Conservation (phyloP, 768 basidiomycete species). For the Lentinula guzmanii region DNA sequence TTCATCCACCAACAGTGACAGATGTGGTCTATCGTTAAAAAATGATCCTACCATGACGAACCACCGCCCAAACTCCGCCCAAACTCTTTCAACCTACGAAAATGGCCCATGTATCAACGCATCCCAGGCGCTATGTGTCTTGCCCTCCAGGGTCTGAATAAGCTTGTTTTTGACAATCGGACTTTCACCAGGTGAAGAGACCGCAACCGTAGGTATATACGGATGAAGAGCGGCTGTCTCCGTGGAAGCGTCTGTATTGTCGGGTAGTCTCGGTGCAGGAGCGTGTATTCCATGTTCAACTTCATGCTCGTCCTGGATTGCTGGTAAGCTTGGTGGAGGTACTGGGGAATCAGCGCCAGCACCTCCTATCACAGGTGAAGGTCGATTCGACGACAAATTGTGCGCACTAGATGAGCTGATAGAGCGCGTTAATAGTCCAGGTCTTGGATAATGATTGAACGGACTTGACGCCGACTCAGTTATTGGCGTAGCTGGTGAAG, state of each 20-base stretch:
- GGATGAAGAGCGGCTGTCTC: not conserved
- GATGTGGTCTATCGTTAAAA: no score
- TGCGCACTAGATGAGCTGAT: not conserved
- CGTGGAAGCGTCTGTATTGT: not conserved
- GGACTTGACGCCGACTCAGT: not conserved
- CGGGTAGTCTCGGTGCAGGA: not conserved
- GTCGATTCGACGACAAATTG: not conserved
- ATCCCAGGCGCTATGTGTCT: slow-evolving; percentile 3
- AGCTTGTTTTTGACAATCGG: not conserved
- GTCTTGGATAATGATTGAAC: not conserved
- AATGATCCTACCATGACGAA: no score
- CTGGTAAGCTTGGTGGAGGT: not conserved
- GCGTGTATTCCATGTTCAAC: not conserved
- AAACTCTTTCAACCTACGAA: not conserved
- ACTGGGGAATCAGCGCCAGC: not conserved
- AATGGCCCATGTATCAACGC: slow-evolving; percentile 4
- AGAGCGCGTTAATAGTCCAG: not conserved
- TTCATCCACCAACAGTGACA: no score
- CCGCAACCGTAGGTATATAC: not conserved
- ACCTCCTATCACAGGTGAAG: not conserved
- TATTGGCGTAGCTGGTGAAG: not conserved
- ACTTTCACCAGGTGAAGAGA: not conserved
- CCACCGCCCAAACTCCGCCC: no score
- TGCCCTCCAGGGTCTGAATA: slow-evolving; percentile 3
- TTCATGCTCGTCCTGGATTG: not conserved